Evolutionary conservation across 1,284 basidiomycete species (phyloP).

Genomic region (Heterobasidion irregulare): DNA sequence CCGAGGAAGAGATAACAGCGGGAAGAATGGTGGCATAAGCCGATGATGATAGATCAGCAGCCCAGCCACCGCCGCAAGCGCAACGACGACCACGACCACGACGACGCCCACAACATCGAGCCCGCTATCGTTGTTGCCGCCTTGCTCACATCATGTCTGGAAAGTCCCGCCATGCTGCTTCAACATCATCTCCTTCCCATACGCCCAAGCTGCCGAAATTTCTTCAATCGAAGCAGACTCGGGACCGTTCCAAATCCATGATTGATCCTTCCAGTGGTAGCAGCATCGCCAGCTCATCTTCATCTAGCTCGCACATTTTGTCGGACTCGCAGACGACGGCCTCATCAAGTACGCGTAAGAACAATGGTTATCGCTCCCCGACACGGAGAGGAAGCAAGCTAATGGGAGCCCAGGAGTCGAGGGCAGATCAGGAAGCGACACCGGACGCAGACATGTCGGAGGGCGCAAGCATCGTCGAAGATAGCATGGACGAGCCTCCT

Average conservation of each 20-base stretch:
- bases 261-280: constrained; percentile 35
- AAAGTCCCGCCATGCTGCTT: constrained; percentile 13
- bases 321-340: not conserved
- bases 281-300: constrained; percentile 26
- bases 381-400: constrained; percentile 17
- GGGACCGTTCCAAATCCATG: constrained; percentile 53
- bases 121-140: not conserved
- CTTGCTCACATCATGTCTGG: constrained; percentile 15
- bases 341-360: not conserved
- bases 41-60: no score
- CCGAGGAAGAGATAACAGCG: no score
- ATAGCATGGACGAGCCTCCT: constrained; percentile 32
- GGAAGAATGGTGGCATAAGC: no score
- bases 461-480: constrained; percentile 22
- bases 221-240: constrained; percentile 45
- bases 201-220: constrained; percentile 57
- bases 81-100: constrained; percentile 5
- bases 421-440: constrained; percentile 12
- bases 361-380: constrained; percentile 7
- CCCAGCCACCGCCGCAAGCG: no score
- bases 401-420: constrained; percentile 16
- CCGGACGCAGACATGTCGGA: constrained; percentile 22
- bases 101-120: constrained; percentile 3
- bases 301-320: constrained; percentile 1
- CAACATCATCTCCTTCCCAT: constrained; percentile 11